Base-by-base conservation (phyloP, 495 filamentous ascomycete genomes). In the Peziza echinospora region DNA sequence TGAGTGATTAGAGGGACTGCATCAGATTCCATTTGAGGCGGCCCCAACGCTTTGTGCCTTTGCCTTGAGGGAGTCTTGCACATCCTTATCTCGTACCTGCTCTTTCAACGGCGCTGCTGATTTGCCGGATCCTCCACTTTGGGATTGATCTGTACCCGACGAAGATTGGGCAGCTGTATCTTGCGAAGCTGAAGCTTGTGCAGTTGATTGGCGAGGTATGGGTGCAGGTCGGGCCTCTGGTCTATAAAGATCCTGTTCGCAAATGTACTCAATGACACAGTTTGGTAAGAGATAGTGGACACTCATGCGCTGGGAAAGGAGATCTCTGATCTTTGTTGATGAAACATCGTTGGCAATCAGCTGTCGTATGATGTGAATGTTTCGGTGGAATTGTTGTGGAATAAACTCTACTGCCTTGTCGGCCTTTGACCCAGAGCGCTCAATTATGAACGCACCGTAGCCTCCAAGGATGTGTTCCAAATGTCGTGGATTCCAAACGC, bases 271-370 rank as follows among this genome's bases (percentile, higher is more conserved):
- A 26, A 84, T 80, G 40, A 84, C 78, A 1, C 55, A 55, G 44
- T 26, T 50, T 5, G 54, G 53, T 13, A 60, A 51, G 26, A 59
- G 34, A 28, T 60, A 66, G 48, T 70, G 70, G 21, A 82, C 75
- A 53, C 80, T 86, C 69, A 91, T 78, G 51, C 84, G 80, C 52
- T 79, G 74, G 50, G 77, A 71, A 43, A 87, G 60, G 62, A 93
- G 89, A 6, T 89, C 66, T 23, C 84, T 73, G 45, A 93, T 85
- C 62, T 87, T 89, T 24, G 84, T 92, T 41, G 78, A 84, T 56
- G 77, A 83, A 49, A 94, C 80, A 53, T 91, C 80, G 56, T 93
- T 93, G 41, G 83, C 77, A 42, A 94, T 85, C 43, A 89, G 72
- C 55, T 92, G 84, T 53, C 80, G 77, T 51, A 93, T 85, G 42